Base-by-base conservation (phyloP, 169 alveolate species). In the Eimeria necatrix region DNA sequence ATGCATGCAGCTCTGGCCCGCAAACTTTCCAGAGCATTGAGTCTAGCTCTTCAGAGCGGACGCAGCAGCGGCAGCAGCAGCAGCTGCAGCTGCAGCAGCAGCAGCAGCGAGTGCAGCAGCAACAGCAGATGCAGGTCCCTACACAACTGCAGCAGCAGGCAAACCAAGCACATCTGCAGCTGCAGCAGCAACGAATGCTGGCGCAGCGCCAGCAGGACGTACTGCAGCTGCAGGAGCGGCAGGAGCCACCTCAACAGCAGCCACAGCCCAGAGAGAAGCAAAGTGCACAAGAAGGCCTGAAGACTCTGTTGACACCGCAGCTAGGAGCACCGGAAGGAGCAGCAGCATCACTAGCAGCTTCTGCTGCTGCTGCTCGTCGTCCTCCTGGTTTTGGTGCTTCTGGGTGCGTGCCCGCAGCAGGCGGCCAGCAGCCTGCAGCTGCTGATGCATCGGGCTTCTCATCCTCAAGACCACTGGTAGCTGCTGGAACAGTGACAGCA, bases 31-130 rank as follows among this genome's bases (percentile, higher is more conserved):
- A 32, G 41, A 2, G 41, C 41, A 32, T 32, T 32, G 41, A 32
- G 41, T 32, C 41, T 32, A 32, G 41, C 41, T 32, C 41, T 24
- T 22, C 78, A 68, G 12, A 5, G 70, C 89, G 24, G 89, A 32
- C 14, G 71, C 89, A n/a, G 14, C 89, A 80, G 70, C 89, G 49
- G 71, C 89, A 12, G 49, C 64, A 48, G 64, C 84, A 73, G 84
- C 84, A 0, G 56, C 84, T 1, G 26, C 49, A 5, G 53, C 41
- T 0, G 60, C 87, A 16, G 87, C 26, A 41, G 64, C 64, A 6
- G 64, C 59, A 78, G 87, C 46, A 49, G 24, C 64, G 46, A 12
- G 24, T 10, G 24, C 52, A 7, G 87, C 53, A 26, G 84, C 84
- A 22, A 51, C 84, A 73, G 53, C 49, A 26, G n/a, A 46, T n/a